phyloP scores from a whole-genome alignment of 495 filamentous ascomycete genomes.

The Haplographium delicatum region DNA sequence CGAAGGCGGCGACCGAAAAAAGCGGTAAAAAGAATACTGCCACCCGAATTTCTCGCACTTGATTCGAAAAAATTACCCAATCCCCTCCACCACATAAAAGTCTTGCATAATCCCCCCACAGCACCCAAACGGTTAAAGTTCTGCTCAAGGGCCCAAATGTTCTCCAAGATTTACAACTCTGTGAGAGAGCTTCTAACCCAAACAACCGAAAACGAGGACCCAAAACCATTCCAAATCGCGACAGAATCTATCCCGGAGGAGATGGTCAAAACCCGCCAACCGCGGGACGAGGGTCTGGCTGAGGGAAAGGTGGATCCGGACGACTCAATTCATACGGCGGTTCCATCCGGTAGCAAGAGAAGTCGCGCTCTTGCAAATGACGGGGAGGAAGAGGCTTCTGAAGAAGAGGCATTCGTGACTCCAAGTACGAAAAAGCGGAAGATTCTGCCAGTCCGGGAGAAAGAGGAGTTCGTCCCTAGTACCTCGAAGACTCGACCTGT shows the following conservation, averaged over 20 bases:
- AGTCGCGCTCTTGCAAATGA: neutral
- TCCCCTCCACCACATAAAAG: no score
- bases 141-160: slow-evolving; percentile 12
- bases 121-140: neutral
- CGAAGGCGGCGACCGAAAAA: no score
- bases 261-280: slow-evolving; percentile 18
- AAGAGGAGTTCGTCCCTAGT: slow-evolving; percentile 7
- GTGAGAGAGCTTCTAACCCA: slow-evolving; percentile 8
- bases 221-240: neutral
- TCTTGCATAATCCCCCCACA: no score
- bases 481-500: slow-evolving; percentile 11
- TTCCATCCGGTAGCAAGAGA: slow-evolving; percentile 12
- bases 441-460: slow-evolving; percentile 13
- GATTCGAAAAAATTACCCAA: no score
- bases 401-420: slow-evolving; percentile 1
- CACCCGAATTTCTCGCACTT: no score
- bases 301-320: neutral
- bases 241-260: neutral
- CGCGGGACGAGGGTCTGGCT: neutral
- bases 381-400: neutral
- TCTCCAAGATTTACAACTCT: slow-evolving; percentile 16
- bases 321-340: slow-evolving; percentile 5
- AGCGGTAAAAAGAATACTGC: no score
- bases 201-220: neutral
- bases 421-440: slow-evolving; percentile 14